A percentile compares a stretch with the other conserved stretches of the same genome.
phyloP scores from a whole-genome alignment of 2,329 filamentous ascomycete species.

The Aspergillus latus region DNA sequence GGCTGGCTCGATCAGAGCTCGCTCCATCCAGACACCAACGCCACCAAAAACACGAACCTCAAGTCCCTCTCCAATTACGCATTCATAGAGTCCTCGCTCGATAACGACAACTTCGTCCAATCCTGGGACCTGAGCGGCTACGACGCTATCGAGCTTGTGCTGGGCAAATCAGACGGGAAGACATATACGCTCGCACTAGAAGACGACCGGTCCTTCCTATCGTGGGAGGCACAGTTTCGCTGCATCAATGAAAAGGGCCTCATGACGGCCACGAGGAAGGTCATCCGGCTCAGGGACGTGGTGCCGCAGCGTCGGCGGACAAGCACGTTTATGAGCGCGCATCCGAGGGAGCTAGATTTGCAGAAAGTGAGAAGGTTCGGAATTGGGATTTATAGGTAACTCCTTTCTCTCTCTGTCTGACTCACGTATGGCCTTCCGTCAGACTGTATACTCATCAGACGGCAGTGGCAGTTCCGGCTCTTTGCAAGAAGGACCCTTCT shows the following conservation, averaged over 20 bases:
- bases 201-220: not conserved
- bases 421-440: not conserved
- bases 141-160: constrained; percentile 6
- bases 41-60: not conserved
- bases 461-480: not conserved
- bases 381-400: constrained; percentile 7
- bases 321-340: not conserved
- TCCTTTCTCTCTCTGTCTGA: not conserved
- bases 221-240: constrained; percentile 6
- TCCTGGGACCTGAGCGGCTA: not conserved
- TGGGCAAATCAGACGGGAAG: constrained; percentile 9
- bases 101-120: not conserved
- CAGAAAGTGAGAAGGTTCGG: not conserved
- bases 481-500: constrained; percentile 7
- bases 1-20: constrained; percentile 9
- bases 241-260: not conserved
- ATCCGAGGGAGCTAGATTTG: not conserved
- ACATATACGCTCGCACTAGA: constrained; percentile 4
- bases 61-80: not conserved
- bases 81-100: not conserved
- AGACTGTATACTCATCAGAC: not conserved
- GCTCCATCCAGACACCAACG: not conserved
- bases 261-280: not conserved
- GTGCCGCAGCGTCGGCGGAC: not conserved
- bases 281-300: not conserved